phyloP scores from a whole-genome alignment of 164 flowering plant genomes.

The Aristolochia contorta region DNA sequence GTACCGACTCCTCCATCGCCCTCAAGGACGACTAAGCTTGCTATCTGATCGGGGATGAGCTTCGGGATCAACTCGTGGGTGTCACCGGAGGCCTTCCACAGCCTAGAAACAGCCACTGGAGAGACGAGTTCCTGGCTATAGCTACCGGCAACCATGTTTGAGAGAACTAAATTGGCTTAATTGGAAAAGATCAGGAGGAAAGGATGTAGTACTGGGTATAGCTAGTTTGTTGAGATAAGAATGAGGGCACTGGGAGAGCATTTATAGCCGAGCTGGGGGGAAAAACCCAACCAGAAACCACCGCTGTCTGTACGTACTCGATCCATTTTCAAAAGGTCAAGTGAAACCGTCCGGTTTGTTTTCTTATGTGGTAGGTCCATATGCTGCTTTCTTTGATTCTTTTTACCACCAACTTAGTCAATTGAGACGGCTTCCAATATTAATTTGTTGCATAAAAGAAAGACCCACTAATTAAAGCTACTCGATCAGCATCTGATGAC shows the following conservation, averaged over 20 bases:
- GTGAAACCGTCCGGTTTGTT: too few relatives aligned
- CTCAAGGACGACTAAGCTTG: neutral
- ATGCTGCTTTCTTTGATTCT: too few relatives aligned
- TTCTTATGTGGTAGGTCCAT: too few relatives aligned
- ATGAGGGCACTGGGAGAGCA: neutral
- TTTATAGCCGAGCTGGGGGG: neutral
- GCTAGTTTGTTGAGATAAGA: neutral
- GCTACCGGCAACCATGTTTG: constrained; percentile 3
- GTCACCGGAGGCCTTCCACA: constrained; percentile 2
- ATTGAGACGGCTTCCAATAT: too few relatives aligned
- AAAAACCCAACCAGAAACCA: too few relatives aligned
- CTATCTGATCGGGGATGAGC: constrained; percentile 2
- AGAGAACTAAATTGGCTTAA: neutral
- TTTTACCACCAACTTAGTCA: too few relatives aligned
- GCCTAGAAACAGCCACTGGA: neutral
- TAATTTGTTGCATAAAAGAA: too few relatives aligned
- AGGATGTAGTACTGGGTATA: neutral
- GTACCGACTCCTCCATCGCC: constrained; percentile 7
- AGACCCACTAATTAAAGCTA: too few relatives aligned
- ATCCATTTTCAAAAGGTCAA: too few relatives aligned
- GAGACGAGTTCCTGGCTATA: neutral
- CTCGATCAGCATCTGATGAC: too few relatives aligned
- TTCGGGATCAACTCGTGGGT: neutral
- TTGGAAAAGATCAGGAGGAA: too few relatives aligned
- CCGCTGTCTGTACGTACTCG: too few relatives aligned